phyloP scores from a whole-genome alignment of 495 filamentous ascomycete genomes.

The Tuber calosporum region DNA sequence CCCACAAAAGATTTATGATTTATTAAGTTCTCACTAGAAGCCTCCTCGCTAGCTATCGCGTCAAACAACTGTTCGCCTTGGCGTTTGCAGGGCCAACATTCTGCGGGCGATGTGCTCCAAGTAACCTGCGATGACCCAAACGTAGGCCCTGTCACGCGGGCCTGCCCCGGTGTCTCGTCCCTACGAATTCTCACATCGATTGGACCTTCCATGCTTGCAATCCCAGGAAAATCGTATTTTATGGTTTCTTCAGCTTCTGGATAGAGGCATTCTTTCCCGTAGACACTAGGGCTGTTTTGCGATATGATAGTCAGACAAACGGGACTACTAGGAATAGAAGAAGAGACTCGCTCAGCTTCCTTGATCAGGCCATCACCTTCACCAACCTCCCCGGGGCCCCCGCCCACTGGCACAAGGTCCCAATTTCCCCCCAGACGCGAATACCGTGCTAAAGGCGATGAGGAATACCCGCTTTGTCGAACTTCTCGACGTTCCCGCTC shows the following conservation, averaged over 20 bases:
- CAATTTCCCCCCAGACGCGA: slow-evolving; percentile 5
- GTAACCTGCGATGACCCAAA: background rate
- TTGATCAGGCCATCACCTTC: slow-evolving; percentile 4
- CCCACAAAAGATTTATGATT: background rate
- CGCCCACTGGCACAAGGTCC: no score
- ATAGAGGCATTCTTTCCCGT: background rate
- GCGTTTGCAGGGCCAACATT: background rate
- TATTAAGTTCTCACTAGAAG: background rate
- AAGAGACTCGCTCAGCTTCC: slow-evolving; percentile 18
- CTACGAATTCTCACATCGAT: background rate
- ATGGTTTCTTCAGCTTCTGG: background rate
- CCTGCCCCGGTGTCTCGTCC: background rate
- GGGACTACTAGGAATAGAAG: slow-evolving; percentile 6
- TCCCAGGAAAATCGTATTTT: background rate
- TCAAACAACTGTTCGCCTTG: background rate
- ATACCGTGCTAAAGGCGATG: slow-evolving; percentile 25
- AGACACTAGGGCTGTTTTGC: background rate
- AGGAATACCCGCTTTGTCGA: slow-evolving; percentile 6
- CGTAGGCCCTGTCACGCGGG: background rate
- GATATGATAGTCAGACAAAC: slow-evolving; percentile 11
- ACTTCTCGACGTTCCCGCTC: background rate
- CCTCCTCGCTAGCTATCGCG: background rate
- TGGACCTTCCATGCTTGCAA: background rate
- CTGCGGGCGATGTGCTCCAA: background rate
- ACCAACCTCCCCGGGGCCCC: background rate